Base-by-base conservation (phyloP, 192 early-diverging fungal species). In the Dispira parvispora region DNA sequence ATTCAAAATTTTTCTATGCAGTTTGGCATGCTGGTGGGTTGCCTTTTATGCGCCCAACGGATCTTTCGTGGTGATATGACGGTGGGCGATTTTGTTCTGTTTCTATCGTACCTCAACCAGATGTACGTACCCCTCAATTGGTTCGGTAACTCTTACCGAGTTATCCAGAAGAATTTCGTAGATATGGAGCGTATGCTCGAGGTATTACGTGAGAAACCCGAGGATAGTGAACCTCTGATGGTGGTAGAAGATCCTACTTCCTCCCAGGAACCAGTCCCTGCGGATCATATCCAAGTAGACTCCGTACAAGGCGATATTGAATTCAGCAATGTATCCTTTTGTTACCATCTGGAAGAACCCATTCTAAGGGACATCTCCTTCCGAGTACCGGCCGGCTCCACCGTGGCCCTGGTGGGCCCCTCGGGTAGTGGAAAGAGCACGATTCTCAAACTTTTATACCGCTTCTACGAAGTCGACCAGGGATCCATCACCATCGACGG, bases 111-210 rank as follows among this genome's bases (percentile, higher is more conserved):
- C 66, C 80, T 96, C 46, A 78, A 74, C 57, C 96, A 99, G 71
- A 80, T 99, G 28, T 95, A 97, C 65, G 78, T 71, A 47, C 96
- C 96, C 78, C 71, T 89, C 45, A 84, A 79, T 68, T 91, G 87
- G 82, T 91, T 98, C 50, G 95, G 95, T 42, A 89, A 88, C 3
- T 94, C 93, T 65, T 98, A 98, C 69, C 80, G 94, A 20, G 82
- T 88, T 61, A 90, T 95, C 45, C 91, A 96, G 70, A 88, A 92
- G 69, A 92, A 88, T 71, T 85, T 92, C 69, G 75, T 88, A 53
- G 95, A 98, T 65, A 96, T 96, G 95, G 96, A 99, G 69, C 92
- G 94, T 66, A 92, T 99, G 84, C 78, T 99, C 21, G 85, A 88
- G 46, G 69, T 91, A 52, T 76, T 81, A 61, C 67, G 75, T 62